Base-by-base conservation (phyloP, 129 eudicot species). In the sunflower (Helianthus annuus) region DNA sequence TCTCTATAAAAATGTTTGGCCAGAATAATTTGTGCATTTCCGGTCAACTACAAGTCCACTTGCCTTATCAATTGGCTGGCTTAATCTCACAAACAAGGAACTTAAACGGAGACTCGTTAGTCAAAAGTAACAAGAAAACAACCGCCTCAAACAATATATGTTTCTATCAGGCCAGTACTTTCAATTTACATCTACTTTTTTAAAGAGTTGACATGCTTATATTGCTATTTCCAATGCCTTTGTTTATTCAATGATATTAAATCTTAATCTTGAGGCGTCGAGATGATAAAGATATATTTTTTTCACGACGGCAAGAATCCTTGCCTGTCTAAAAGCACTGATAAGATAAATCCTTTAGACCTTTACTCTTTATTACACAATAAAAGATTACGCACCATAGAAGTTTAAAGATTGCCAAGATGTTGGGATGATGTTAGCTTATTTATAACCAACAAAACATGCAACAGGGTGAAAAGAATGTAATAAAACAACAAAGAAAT, bases 41-140 rank as follows among this genome's bases (percentile, higher is more conserved):
- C 64, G 46, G 8, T 48, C 42, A 63, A 17, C 10, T n/a, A 17
- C 77, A 62, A n/a, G n/a, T 52, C 15, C 49, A 69, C 49, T 51
- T 34, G 51, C 32, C 36, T 34, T 2, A 27, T 27, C 65, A 54
- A 32, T 68, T 51, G n/a, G 73, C 14, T 32, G 61, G 73, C 61
- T 34, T 52, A 17, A 53, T 15, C 36, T 52, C 19, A 16, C 46
- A 55, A 8, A 39, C 62, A 51, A 46, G 39, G 39, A 67, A 67
- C 71, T 67, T 24, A 48, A 13, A 16, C 7, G 24, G 32, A 68
- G 59, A 48, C 59, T 8, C 27, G 14, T 48, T 68, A 48, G 27
- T 13, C 24, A 48, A 27, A 48, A 24, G 14, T 19, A 19, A 17
- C 34, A 56, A 59, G 34, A 48, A 52, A 52, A 69, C 38, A 32